Evolutionary conservation across 495 filamentous ascomycete species (phyloP).

Genomic region (Chaetomium tenue): DNA sequence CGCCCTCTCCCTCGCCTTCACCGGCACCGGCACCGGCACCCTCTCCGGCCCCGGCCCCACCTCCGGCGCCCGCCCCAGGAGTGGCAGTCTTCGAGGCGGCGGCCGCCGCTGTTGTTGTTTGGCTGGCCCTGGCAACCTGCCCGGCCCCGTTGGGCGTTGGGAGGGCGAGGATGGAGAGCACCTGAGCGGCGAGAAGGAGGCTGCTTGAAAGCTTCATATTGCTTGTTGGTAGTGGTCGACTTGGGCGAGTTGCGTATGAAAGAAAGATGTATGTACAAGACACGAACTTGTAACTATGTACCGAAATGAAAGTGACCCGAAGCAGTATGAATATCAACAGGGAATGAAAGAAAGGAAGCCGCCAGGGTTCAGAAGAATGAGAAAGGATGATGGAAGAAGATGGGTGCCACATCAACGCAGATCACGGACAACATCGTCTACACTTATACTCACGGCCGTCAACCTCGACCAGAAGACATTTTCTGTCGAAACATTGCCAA

Average conservation of each 20-base stretch:
- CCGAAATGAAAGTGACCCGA: background rate
- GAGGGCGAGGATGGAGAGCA: slow-evolving; percentile 28
- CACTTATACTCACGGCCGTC: slow-evolving; percentile 1
- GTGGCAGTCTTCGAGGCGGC: slow-evolving; percentile 17
- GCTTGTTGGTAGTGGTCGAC: background rate
- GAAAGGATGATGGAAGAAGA: slow-evolving; percentile 10
- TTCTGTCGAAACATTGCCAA: slow-evolving; percentile 6
- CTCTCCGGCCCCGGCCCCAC: background rate
- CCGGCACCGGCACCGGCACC: background rate
- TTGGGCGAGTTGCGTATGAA: background rate
- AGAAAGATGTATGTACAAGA: slow-evolving; percentile 7
- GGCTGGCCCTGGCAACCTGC: background rate
- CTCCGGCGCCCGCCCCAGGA: background rate
- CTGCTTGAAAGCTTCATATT: slow-evolving; percentile 32
- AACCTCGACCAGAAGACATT: background rate
- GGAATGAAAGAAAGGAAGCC: slow-evolving; percentile 10
- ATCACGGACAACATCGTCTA: slow-evolving; percentile 1
- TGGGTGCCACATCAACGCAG: background rate
- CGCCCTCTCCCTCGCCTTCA: slow-evolving; percentile 9
- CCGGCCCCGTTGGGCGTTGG: slow-evolving; percentile 20
- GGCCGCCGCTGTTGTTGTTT: slow-evolving; percentile 17
- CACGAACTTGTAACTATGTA: background rate
- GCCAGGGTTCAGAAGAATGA: slow-evolving; percentile 4
- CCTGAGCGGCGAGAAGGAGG: slow-evolving; percentile 31
- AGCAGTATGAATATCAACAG: background rate